Evolutionary conservation across 768 basidiomycete genomes (phyloP).

Genomic region (Lactarius hengduanensis): DNA sequence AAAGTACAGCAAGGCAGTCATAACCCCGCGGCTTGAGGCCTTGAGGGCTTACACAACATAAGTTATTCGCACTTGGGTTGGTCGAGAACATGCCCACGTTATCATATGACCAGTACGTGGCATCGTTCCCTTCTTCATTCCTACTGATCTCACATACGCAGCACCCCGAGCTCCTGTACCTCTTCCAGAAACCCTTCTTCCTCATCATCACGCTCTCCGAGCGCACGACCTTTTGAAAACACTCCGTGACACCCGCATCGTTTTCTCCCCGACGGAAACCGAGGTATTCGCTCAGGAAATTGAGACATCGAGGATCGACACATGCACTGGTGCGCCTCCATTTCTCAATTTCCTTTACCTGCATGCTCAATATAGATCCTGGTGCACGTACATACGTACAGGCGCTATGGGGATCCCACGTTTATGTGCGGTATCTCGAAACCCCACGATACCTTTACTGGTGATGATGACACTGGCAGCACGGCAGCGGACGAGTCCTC

Average conservation of each 20-base stretch:
- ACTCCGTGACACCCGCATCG: too few species aligned
- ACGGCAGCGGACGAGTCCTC: too few species aligned
- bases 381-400: too few species aligned
- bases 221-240: slow-evolving; percentile 31
- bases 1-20: background rate
- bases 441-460: too few species aligned
- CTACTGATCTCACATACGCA: slow-evolving; percentile 38
- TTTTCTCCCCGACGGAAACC: slow-evolving; percentile 51
- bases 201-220: slow-evolving; percentile 87
- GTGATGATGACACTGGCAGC: too few species aligned
- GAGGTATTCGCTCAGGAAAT: slow-evolving; percentile 39
- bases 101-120: slow-evolving; percentile 82
- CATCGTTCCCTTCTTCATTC: slow-evolving; percentile 25
- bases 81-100: slow-evolving; percentile 96
- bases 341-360: background rate
- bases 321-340: slow-evolving; percentile 18
- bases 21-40: slow-evolving; percentile 59
- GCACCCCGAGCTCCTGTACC: slow-evolving; percentile 78
- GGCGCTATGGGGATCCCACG: too few species aligned
- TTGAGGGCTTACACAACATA: slow-evolving; percentile 74
- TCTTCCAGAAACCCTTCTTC: slow-evolving; percentile 85
- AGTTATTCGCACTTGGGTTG: slow-evolving; percentile 84
- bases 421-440: too few species aligned
- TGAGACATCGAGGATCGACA: too few species aligned
- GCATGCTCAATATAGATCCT: background rate